Base-by-base conservation (phyloP, 2,329 filamentous ascomycete genomes). In the Colletotrichum orchidophilum region DNA sequence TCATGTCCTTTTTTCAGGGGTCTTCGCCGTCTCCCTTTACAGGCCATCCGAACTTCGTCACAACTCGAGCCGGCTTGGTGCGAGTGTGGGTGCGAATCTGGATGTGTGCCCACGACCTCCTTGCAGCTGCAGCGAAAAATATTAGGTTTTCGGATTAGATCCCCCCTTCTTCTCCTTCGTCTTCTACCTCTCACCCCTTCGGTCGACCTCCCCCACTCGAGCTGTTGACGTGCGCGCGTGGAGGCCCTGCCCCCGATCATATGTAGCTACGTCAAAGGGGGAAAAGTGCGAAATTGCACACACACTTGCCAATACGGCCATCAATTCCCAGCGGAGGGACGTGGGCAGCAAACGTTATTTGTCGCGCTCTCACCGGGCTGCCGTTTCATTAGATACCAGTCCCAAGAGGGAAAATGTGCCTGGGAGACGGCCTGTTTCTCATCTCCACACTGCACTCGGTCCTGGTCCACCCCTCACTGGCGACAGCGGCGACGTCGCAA, bases 301-400 rank as follows among this genome's bases (percentile, higher is more conserved):
- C 18, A 39, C 35, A 46, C 18, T 61, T 35, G 55, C 21, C 58
- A 61, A 49, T 26, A 29, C 57, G 57, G 33, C 50, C 63, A 46
- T 33, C 67, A 46, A 39, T 62, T 12, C 49, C 49, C 49, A 24
- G 26, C 21, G 50, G 49, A 27, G 8, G 21, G 24, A 50, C 31
- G 46, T 53, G 29, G 31, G 18, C 42, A 12, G 63, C 46, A 53
- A 53, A 50, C 35, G 58, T 50, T 33, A 18, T 46, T 15, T 66
- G 39, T 62, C 50, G 63, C 57, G 26, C 68, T 39, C 67, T 58
- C 63, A 53, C 63, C 68, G 58, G 68, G 42, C 64, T 68, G 64
- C 53, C 64, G 52, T 71, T 68, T 71, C 64, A 71, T 71, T 63
- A 68, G 54, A 71, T 63, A 68, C 68, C 64, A 68, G 27, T 60